Evolutionary conservation across 2,329 filamentous ascomycete genomes (phyloP).

Genomic region (Fonsecaea monophora): DNA sequence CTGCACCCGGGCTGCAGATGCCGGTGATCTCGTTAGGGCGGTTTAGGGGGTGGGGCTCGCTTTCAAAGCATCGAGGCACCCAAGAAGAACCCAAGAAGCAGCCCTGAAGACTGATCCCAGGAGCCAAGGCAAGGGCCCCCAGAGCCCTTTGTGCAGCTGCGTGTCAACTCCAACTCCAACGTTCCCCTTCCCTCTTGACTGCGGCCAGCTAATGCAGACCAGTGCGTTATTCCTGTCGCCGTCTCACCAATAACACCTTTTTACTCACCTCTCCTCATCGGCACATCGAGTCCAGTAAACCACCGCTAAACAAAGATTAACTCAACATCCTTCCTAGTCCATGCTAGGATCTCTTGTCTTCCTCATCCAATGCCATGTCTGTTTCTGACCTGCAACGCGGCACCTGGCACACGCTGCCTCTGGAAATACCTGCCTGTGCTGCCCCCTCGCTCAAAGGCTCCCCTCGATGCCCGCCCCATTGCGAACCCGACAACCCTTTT

Average conservation of each 20-base stretch:
- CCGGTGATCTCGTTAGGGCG: constrained; percentile 13
- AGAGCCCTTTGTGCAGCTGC: neutral
- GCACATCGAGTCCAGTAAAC: constrained; percentile 9
- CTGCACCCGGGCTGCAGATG: neutral
- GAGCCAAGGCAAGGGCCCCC: constrained; percentile 6
- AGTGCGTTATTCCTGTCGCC: neutral
- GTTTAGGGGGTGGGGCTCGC: constrained; percentile 4
- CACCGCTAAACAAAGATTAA: constrained; percentile 14
- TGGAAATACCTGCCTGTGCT: neutral
- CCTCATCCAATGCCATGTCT: neutral
- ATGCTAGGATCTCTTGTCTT: constrained; percentile 9
- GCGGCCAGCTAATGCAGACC: constrained; percentile 15
- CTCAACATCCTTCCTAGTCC: constrained; percentile 7
- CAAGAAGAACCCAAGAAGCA: neutral
- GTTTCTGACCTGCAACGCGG: constrained; percentile 10
- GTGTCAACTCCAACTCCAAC: neutral
- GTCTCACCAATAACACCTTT: constrained; percentile 11
- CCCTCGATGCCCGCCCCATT: constrained; percentile 13
- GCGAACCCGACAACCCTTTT: constrained; percentile 8
- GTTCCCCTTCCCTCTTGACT: constrained; percentile 6
- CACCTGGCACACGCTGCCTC: constrained; percentile 1
- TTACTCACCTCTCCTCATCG: constrained; percentile 3
- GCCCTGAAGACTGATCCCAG: neutral
- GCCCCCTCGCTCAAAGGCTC: neutral
- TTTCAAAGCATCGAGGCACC: constrained; percentile 9